phyloP scores from a whole-genome alignment of 2,329 filamentous ascomycete genomes.

The Metarhizium sp. region DNA sequence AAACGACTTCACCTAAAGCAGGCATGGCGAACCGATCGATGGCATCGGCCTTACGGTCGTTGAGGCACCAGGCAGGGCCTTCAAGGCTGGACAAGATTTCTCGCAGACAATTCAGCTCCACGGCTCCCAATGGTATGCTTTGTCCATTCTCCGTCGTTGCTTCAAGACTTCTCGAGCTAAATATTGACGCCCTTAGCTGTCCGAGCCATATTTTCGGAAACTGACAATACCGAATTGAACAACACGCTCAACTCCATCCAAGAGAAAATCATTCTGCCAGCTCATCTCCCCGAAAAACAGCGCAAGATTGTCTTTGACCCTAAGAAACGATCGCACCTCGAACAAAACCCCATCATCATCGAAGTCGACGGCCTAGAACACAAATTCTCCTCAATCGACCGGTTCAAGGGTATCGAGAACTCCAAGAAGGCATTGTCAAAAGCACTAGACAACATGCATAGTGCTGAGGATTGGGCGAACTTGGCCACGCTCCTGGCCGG shows the following conservation, averaged over 20 bases:
- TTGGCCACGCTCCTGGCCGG: slow-evolving; percentile 42
- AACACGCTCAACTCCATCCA: slow-evolving; percentile 42
- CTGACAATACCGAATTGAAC: slow-evolving; percentile 46
- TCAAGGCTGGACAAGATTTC: neutral
- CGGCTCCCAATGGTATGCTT: slow-evolving; percentile 19
- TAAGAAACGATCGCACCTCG: slow-evolving; percentile 37
- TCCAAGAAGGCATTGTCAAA: slow-evolving; percentile 27
- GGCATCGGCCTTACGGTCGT: slow-evolving; percentile 16
- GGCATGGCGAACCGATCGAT: slow-evolving; percentile 14
- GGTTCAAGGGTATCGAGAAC: slow-evolving; percentile 34
- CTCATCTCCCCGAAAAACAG: slow-evolving; percentile 44
- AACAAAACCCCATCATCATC: slow-evolving; percentile 46
- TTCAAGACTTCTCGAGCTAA: slow-evolving; percentile 4
- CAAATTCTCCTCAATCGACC: slow-evolving; percentile 39
- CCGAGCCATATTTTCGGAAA: slow-evolving; percentile 36
- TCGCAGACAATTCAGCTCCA: slow-evolving; percentile 19
- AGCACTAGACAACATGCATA: slow-evolving; percentile 37
- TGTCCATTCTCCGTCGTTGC: neutral
- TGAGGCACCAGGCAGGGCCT: slow-evolving; percentile 7
- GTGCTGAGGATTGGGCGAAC: slow-evolving; percentile 41
- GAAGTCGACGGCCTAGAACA: slow-evolving; percentile 48
- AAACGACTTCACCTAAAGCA: neutral
- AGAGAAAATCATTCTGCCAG: slow-evolving; percentile 51
- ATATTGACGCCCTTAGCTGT: slow-evolving; percentile 16
- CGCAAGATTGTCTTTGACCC: slow-evolving; percentile 41